Base-by-base conservation (phyloP, 345 rosid genomes). In the Lumnitzera littorea region DNA sequence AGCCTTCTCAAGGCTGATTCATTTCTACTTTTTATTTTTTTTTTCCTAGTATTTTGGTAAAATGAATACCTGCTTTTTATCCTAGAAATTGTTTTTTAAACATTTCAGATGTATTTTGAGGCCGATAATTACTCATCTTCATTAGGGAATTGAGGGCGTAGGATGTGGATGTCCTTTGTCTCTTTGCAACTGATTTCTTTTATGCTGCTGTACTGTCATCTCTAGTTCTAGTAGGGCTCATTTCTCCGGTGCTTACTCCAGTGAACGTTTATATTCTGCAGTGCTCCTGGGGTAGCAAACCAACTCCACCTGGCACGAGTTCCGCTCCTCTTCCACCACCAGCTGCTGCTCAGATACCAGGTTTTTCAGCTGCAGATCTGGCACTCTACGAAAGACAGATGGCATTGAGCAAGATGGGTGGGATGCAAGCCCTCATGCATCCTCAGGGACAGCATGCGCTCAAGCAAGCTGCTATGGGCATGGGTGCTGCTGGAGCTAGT, bases 281-380 rank as follows among this genome's bases (percentile, higher is more conserved):
- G 98, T 92, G 98, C 62, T 91, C 96, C 3, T 91, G 96, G 96
- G 95, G 96, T 55, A 89, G 83, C 78, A 91, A 91, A 70, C 96
- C 96, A 15, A 91, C 98, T 25, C 91, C 89, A 31, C 74, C 91
- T 7, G 94, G 98, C 51, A 80, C 94, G 27, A 84, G 83, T 58
- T 87, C 96, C 64, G 62, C 76, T 50, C 96, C 95, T 20, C 94
- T 91, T 27, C 98, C 96, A 2, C 96, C 90, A 4, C 96, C 97
- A 11, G 74, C 72, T 24, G 82, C 79, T 0, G 77, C 70, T 3
- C 72, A 79, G 15, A 65, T 84, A 69, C 89, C 86, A 1, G 80
- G 82, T 57, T 62, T 84, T 55, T 74, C 98, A 5, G 70, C 83
- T 25, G 62, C 73, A 16, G 88, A 85, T 49, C 74, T 91, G 41